Conservation (phyloP, 257 asterid genomes). For the Cruciata laevipes region DNA sequence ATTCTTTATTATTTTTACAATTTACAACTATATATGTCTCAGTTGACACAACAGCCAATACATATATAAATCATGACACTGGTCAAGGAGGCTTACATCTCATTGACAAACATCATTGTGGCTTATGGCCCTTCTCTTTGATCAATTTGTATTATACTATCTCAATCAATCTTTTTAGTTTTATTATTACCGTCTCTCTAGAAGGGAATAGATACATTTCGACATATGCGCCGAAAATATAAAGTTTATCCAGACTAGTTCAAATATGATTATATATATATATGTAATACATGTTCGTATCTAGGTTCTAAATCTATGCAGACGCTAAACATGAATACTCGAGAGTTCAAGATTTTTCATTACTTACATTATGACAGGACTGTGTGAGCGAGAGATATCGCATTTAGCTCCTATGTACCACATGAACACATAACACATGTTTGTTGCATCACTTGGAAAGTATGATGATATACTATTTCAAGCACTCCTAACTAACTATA, state of each 20-base stretch:
- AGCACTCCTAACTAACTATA: neutral
- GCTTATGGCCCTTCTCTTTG: neutral
- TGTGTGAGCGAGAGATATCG: too few species aligned
- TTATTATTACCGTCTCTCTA: too few species aligned
- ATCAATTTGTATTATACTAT: neutral
- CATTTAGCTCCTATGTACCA: too few species aligned
- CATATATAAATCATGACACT: neutral
- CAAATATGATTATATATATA: too few species aligned
- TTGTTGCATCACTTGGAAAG: neutral
- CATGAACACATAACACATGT: neutral
- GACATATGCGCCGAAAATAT: too few species aligned
- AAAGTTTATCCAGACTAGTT: too few species aligned
- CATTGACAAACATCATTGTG: conserved; percentile 4
- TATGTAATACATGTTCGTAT: too few species aligned
- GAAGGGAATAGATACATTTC: neutral
- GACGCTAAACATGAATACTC: too few species aligned
- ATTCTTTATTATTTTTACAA: neutral
- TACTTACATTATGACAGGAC: too few species aligned
- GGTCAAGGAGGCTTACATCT: neutral
- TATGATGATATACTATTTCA: neutral
- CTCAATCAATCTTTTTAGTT: neutral
- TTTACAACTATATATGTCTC: neutral
- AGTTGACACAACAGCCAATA: neutral
- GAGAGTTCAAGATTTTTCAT: too few species aligned
- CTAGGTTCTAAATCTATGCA: too few species aligned